Conservation (phyloP, 2,329 filamentous ascomycete species). For the Orbilia quercus region DNA sequence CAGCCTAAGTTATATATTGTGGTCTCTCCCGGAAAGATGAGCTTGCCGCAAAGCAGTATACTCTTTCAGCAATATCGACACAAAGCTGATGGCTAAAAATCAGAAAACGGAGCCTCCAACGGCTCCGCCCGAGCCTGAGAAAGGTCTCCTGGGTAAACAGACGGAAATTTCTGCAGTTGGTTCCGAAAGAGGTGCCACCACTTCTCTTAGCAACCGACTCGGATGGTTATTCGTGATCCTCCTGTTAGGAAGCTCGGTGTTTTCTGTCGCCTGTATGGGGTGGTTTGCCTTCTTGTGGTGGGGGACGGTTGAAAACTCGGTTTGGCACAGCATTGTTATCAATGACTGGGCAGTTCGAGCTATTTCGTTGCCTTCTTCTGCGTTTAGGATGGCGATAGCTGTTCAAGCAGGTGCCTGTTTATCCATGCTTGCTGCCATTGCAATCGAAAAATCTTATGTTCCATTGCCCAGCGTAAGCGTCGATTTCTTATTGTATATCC, state of each 20-base stretch:
- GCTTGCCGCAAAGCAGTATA: no score
- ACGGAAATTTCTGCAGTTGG: no score
- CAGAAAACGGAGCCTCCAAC: no score
- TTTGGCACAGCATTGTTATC: constrained; percentile 18
- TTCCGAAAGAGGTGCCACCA: no score
- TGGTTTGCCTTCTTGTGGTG: constrained; percentile 31
- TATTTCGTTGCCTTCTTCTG: constrained; percentile 20
- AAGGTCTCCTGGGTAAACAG: no score
- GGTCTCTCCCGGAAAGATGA: no score
- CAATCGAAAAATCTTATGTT: constrained; percentile 23
- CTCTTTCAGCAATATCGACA: no score
- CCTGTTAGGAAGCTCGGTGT: constrained; percentile 20
- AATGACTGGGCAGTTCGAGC: constrained; percentile 26
- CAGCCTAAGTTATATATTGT: no score
- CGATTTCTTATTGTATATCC: background rate
- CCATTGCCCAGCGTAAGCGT: constrained; percentile 21
- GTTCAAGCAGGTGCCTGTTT: constrained; percentile 21
- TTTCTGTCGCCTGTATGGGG: constrained; percentile 21
- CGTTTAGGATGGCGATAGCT: constrained; percentile 22
- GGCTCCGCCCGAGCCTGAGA: no score
- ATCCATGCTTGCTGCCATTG: constrained; percentile 37
- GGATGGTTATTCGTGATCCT: constrained; percentile 7
- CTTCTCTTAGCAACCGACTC: no score
- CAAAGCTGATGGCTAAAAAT: no score
- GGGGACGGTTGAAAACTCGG: constrained; percentile 14